Percentiles rank a stretch among this genome's conserved stretches.
These are phyloP conservation scores for Tuber calosporum DNA, from an alignment of 495 filamentous ascomycete species.

Conservation along the genomic window DNA sequence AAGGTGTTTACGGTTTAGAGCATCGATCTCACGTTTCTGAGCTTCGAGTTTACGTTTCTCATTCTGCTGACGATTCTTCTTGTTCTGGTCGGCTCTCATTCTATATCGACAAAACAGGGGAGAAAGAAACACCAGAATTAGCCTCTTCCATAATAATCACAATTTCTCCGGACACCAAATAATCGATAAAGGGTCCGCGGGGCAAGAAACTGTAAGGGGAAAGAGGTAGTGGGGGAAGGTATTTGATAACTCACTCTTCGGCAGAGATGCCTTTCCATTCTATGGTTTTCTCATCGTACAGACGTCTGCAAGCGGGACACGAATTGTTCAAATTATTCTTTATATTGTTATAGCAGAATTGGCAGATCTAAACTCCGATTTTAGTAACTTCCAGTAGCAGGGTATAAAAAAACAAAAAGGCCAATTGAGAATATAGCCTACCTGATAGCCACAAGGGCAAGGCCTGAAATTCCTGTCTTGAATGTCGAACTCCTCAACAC, in stretches of 20 bases:
- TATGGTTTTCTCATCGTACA: slow-evolving; percentile 93
- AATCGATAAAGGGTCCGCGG: slow-evolving; percentile 33
- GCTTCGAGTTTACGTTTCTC: slow-evolving; percentile 89
- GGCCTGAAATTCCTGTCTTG: slow-evolving; percentile 95
- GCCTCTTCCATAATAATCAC: slow-evolving; percentile 41
- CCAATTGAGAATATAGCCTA: slow-evolving; percentile 44
- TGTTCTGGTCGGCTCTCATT: slow-evolving; percentile 78
- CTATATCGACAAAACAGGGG: slow-evolving; percentile 38
- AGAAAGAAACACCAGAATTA: not conserved
- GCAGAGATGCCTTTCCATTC: slow-evolving; percentile 87
- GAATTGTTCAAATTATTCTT: slow-evolving; percentile 89
- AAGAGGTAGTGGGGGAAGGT: slow-evolving; percentile 4
- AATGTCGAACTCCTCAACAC: slow-evolving; percentile 97
- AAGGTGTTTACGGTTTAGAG: slow-evolving; percentile 86
- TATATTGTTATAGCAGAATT: slow-evolving; percentile 99
- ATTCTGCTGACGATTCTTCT: slow-evolving; percentile 84
- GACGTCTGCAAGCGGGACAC: slow-evolving; percentile 89
- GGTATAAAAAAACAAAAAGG: not conserved
- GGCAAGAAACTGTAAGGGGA: not conserved
- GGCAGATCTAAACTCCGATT: slow-evolving; percentile 65
- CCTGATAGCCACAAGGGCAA: slow-evolving; percentile 97
- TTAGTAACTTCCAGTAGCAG: slow-evolving; percentile 10
- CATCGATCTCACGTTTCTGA: slow-evolving; percentile 92
- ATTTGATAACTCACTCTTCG: slow-evolving; percentile 66
- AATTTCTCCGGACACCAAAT: slow-evolving; percentile 28